Evolutionary conservation across 768 basidiomycete genomes (phyloP), one percentile per base, ranked within the genome.

Genomic region (Pleurotus platypus): DNA sequence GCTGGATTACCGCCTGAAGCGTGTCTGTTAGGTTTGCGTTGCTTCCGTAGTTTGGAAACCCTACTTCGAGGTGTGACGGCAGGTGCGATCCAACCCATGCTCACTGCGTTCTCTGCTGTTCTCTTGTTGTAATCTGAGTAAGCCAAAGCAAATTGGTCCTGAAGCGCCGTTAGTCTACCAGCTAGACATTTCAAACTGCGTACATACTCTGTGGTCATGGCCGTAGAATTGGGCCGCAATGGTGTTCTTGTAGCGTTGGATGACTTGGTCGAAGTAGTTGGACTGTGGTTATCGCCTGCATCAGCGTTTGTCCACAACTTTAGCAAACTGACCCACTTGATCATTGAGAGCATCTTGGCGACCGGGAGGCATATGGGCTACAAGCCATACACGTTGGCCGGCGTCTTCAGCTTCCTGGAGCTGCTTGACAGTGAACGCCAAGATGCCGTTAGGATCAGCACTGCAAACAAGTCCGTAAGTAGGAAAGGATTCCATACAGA

Each of bases 181-280:
- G 22, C 22, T 16, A 11, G 5, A 22, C 39, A 3, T 26, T n/a
- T 49, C 12, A 42, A 42, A 13, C 8, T n/a, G 38, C 7, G 45
- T 49, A 60, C 69, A 56, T 49, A 76, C 77, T 55, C 73, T 62
- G 59, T 83, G 83, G 13, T 74, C 83, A 59, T 87, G 85, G 2
- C 85, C 85, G 62, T 80, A 86, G 65, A 87, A 85, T 57, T 82
- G 81, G 1, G 70, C 83, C 3, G 82, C 80, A 55, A 86, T 83
- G 5, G 80, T 83, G 56, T 78, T 73, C 57, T 75, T 75, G 64
- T 85, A 87, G 4, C 85, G 74, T 58, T 83, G 80, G 30, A 86
- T 69, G 56, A 86, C 73, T 66, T 87, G 84, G 63, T 84, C 73
- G 49, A 82, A 85, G 64, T 84, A 85, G 60, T 84, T 82, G 1